A percentile compares a stretch with the other conserved stretches of the same genome.
Evolutionary conservation across 2,329 filamentous ascomycete species (phyloP).

Genomic region (Diaporthe humulicola): DNA sequence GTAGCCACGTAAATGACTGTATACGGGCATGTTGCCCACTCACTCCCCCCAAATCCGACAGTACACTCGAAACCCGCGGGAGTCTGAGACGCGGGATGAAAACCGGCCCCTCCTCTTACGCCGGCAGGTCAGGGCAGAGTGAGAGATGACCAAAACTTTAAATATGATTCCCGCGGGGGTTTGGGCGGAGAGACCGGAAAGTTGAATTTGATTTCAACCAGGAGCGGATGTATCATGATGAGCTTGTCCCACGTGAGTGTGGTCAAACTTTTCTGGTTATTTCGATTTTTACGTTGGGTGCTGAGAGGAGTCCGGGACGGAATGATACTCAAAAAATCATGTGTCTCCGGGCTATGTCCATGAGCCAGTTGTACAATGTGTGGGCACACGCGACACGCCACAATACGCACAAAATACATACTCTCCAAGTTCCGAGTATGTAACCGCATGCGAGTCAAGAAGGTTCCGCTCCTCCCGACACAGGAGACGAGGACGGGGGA

Average conservation of each 20-base stretch:
- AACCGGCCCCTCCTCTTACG: neutral
- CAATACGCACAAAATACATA: neutral
- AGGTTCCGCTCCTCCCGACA: slow-evolving; percentile 6
- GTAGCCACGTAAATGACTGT: neutral
- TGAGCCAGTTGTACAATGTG: neutral
- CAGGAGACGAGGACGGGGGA: neutral
- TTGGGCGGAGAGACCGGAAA: neutral
- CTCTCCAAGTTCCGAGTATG: neutral
- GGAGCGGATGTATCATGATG: neutral
- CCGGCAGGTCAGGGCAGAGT: neutral
- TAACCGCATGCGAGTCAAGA: slow-evolving; percentile 2
- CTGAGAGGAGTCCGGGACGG: too few relatives aligned
- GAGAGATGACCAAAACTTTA: neutral
- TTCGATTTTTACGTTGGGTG: neutral
- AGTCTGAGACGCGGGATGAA: slow-evolving; percentile 1
- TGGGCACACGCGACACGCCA: neutral
- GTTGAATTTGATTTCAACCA: neutral
- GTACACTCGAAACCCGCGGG: neutral
- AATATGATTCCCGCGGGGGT: neutral
- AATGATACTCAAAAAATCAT: neutral
- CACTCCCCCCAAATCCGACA: neutral
- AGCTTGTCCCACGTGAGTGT: neutral
- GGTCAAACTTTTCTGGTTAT: too few relatives aligned
- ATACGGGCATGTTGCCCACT: neutral
- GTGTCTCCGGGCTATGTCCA: neutral